Base-by-base conservation (phyloP, 495 filamentous ascomycete genomes). In the Glonium stellatum region DNA sequence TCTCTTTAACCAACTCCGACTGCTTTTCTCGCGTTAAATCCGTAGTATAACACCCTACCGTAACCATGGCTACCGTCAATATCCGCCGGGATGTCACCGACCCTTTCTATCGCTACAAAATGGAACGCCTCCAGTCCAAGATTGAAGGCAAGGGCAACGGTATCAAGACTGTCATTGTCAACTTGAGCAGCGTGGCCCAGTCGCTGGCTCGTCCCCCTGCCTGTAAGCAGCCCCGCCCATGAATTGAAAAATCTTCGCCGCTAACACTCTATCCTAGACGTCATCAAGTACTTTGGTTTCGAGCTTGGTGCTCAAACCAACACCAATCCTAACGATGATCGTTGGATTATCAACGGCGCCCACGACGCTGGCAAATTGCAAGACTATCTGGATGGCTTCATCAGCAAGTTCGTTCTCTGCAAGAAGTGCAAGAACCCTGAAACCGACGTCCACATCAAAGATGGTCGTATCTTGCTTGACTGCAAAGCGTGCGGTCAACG, bases 51-150 rank as follows among this genome's bases (percentile, higher is more conserved):
- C 39, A 35, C 39, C 31, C 55, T 22, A 58, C 76, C 78, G 82
- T 80, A 79, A 84, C 62, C 75, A 92, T 92, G 88, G 85, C 85
- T 76, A 88, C 86, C 76, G 80, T 98, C 82, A 98, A 98, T 77
- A 92, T 98, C 81, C 92, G 92, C 74, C 89, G 93, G 76, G 95
- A 97, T 89, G 85, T 96, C 78, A 86, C 84, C 78, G 93, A 98
- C 79, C 88, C 89, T 75, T 98, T 97, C 87, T 98, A 98, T 77
- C 93, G 93, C 76, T 98, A 98, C 84, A 98, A 98, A 83, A 98
- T 98, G 93, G 93, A 98, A 78, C 84, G 82, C 64, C 80, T 98
- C 71, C 89, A 92, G 81, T 96, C 93, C 75, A 98, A 98, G 83
- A 93, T 98, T 70, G 93, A 98, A 77, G 93, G 93, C 76, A 98